Evolutionary conservation across 257 asterid species (phyloP), one percentile per base, ranked within the genome.

Genomic region (Cynanchum wilfordii): DNA sequence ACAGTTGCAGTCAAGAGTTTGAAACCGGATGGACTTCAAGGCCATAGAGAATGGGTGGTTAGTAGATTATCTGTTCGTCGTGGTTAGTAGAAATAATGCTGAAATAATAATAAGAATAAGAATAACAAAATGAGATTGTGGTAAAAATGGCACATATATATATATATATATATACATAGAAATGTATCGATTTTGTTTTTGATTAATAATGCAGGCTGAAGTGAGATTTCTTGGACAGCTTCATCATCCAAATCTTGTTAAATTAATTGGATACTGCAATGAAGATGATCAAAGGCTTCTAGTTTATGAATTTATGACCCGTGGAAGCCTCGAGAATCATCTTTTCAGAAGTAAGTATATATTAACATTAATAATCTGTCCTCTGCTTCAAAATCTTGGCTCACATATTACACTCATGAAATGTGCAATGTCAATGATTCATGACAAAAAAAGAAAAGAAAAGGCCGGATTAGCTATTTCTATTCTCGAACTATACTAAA

Each of bases 21-120:
- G 86, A 94, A 94, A 83, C 96, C 87, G 2, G 95, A 91, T 22
- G 97, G 95, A 27, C 90, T 91, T 74, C 98, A 94, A 84, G 98
- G 98, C 83, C 98, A 94, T 84, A 85, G 96, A 82, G 98, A 94
- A 89, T 94, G 98, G 98, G 89, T 94, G 97, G 98, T 94, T 72
- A 87, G 96, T 88, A 75, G 75, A 74, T 79, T 83, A 42, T 77
- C 57, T 75, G 69, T 45, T 24, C 56, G 52, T 74, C 56, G 57
- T 74, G 75, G 72, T 73, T 75, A 75, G 79, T 82, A 58, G 76
- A 67, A 58, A 70, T 66, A 42, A 77, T 56, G 73, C 73, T 59
- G 62, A 72, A 73, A 8, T 42, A 73, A 33, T 33, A 33, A 33
- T 33, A 33, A 33, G 5, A 33, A 33, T 64, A 51, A 30, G 71